phyloP scores from a whole-genome alignment of 176 grass and related monocot species.

The Oryza glumipatula region DNA sequence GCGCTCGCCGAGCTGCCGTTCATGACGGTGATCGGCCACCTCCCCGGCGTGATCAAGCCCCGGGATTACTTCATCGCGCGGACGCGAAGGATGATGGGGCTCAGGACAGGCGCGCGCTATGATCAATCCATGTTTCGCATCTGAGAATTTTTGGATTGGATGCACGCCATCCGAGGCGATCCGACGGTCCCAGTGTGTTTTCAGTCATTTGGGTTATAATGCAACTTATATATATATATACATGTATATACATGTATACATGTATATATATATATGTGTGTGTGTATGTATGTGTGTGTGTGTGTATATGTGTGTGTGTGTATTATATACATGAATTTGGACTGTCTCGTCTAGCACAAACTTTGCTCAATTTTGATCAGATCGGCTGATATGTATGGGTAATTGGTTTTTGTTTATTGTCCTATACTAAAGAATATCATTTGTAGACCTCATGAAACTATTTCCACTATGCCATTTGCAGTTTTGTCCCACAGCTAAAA shows the following conservation, averaged over 20 bases:
- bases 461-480: too few relatives aligned
- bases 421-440: not conserved
- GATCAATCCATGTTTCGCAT: not conserved
- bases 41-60: slow-evolving; percentile 61
- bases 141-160: not conserved
- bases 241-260: too few relatives aligned
- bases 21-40: slow-evolving; percentile 52
- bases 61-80: slow-evolving; percentile 56
- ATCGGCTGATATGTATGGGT: not conserved
- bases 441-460: too few relatives aligned
- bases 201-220: not conserved
- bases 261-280: too few relatives aligned
- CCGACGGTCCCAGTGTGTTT: not conserved
- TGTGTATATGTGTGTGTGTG: too few relatives aligned
- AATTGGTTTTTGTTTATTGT: not conserved
- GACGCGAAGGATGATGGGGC: slow-evolving; percentile 67
- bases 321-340: not conserved
- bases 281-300: too few relatives aligned
- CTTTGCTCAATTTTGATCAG: not conserved
- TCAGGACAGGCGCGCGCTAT: not conserved
- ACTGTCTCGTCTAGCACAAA: not conserved
- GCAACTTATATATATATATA: too few relatives aligned
- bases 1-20: slow-evolving; percentile 72
- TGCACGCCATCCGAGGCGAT: too few relatives aligned
- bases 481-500: too few relatives aligned